Percentiles rank a stretch among this genome's conserved stretches.
Evolutionary conservation across 305 asterid genomes (phyloP).

Genomic region (Plantago coronopus): DNA sequence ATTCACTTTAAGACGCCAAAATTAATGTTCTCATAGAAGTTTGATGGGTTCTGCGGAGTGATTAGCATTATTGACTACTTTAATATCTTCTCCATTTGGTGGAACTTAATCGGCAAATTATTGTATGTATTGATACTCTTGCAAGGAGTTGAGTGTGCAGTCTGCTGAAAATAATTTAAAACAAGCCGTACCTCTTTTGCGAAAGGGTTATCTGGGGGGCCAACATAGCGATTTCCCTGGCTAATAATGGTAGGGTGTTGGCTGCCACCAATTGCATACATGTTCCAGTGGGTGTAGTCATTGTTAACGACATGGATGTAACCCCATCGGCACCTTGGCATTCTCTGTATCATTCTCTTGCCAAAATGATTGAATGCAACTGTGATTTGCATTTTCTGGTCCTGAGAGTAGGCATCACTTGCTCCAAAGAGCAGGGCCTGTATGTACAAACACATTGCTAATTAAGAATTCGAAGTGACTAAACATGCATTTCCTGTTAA

Average conservation of each 20-base stretch:
- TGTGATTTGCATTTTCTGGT: conserved; percentile 62
- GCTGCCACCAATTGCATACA: conserved; percentile 90
- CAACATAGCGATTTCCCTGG: conserved; percentile 78
- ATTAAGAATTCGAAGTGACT: too few relatives aligned
- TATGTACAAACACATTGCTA: not conserved
- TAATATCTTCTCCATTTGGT: too few relatives aligned
- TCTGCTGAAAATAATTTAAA: not conserved
- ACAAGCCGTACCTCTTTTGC: conserved; percentile 50
- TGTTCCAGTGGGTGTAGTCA: conserved; percentile 85
- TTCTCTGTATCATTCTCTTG: conserved; percentile 69
- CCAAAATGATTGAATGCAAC: conserved; percentile 81
- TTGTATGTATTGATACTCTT: too few relatives aligned
- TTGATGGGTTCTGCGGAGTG: too few relatives aligned
- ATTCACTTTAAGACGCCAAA: too few relatives aligned
- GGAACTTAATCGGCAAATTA: too few relatives aligned
- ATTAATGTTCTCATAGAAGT: too few relatives aligned
- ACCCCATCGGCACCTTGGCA: conserved; percentile 73
- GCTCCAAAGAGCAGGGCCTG: conserved; percentile 75
- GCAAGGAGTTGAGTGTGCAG: too few relatives aligned
- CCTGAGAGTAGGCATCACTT: conserved; percentile 37
- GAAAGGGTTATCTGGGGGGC: conserved; percentile 41
- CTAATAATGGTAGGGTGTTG: conserved; percentile 65
- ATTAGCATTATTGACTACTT: too few relatives aligned
- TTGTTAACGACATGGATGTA: conserved; percentile 77
- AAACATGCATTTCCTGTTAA: too few relatives aligned